Evolutionary conservation across 108 stramenopile species (phyloP).

Genomic region (Pseudonitzschia delicatissima): DNA sequence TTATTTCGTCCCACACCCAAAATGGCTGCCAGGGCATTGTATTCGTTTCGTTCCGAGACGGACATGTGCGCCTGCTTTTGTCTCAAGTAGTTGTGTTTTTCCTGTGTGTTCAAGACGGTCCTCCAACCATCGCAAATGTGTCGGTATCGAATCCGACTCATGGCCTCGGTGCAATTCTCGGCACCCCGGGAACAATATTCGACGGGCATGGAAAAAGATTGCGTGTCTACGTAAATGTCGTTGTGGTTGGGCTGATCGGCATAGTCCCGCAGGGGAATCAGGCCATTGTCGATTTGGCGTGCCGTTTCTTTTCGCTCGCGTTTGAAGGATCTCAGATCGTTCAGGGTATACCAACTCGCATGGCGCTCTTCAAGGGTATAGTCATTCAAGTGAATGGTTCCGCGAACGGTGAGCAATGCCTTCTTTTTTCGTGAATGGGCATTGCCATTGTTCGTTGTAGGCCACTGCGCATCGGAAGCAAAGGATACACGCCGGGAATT

Average conservation of each 20-base stretch:
- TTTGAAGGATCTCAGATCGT: background rate
- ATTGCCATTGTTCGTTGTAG: too few relatives aligned
- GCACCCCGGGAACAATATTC: background rate
- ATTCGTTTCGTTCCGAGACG: background rate
- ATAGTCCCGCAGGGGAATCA: background rate
- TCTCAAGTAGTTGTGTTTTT: background rate
- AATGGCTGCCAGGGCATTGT: background rate
- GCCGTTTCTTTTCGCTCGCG: slow-evolving; percentile 3
- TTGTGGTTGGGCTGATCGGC: background rate
- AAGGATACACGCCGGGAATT: background rate
- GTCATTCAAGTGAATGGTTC: slow-evolving; percentile 1
- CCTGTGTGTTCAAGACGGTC: background rate
- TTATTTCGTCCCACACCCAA: background rate
- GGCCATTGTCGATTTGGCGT: background rate
- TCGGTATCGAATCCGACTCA: background rate
- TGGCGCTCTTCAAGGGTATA: background rate
- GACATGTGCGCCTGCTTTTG: background rate
- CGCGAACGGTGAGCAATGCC: too few relatives aligned
- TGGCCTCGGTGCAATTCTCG: slow-evolving; percentile 2
- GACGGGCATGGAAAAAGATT: background rate
- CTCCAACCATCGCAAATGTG: background rate
- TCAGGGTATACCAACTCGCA: slow-evolving; percentile 10
- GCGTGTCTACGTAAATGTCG: background rate
- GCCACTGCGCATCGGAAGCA: background rate
- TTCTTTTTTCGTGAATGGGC: too few relatives aligned